phyloP scores from a whole-genome alignment of 768 basidiomycete species.

The Naganishia randhawae region DNA sequence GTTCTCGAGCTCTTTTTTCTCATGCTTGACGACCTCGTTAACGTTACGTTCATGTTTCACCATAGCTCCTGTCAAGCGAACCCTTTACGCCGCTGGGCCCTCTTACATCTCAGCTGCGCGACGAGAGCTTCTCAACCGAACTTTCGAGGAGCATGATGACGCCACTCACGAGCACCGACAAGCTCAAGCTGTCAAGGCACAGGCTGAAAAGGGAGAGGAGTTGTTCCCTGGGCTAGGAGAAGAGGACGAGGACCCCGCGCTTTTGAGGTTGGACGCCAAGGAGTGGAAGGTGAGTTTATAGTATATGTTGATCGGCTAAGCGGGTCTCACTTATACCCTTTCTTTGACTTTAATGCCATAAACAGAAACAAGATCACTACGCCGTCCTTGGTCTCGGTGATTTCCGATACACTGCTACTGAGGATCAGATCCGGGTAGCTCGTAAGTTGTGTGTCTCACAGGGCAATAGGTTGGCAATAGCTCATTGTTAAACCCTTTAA shows the following conservation, averaged over 20 bases:
- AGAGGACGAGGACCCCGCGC: conserved; percentile 70
- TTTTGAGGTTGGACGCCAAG: conserved; percentile 81
- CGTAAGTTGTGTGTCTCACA: conserved; percentile 56
- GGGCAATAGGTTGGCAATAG: background rate
- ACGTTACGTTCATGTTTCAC: conserved; percentile 12
- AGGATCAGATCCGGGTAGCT: conserved; percentile 91
- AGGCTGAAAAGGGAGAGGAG: conserved; percentile 57
- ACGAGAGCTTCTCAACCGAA: conserved; percentile 67
- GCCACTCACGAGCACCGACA: conserved; percentile 54
- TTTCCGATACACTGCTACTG: conserved; percentile 76
- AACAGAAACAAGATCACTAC: conserved; percentile 95
- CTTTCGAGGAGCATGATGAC: conserved; percentile 79
- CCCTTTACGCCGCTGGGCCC: conserved; percentile 76
- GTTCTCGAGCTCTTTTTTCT: conserved; percentile 37
- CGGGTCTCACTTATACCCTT: background rate
- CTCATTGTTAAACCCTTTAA: conserved; percentile 44
- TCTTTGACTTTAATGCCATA: background rate
- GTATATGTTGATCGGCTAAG: conserved; percentile 4
- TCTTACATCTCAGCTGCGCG: conserved; percentile 80
- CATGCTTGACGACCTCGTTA: conserved; percentile 30
- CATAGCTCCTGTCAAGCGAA: conserved; percentile 56
- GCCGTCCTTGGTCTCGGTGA: conserved; percentile 91
- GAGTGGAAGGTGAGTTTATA: conserved; percentile 79
- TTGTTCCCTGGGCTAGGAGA: conserved; percentile 91
- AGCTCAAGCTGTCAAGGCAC: conserved; percentile 54